A percentile compares a stretch with the other conserved stretches of the same genome.
Conservation (phyloP, 1,284 basidiomycete genomes). For the Cryptococcus wingfieldii region DNA sequence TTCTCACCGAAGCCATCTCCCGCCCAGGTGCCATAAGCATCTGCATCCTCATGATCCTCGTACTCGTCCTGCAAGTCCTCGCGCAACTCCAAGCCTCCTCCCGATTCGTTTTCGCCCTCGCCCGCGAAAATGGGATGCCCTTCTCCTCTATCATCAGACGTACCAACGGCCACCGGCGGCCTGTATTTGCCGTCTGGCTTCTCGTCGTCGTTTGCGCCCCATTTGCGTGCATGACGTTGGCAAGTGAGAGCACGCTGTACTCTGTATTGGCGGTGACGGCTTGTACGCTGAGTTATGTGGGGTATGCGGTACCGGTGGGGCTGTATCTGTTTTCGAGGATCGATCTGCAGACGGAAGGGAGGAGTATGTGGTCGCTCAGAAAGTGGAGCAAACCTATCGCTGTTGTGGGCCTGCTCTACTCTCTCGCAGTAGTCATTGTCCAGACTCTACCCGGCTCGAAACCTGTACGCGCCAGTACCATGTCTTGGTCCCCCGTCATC, state of each 20-base stretch:
- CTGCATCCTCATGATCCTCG: slow-evolving; percentile 32
- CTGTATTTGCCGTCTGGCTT: slow-evolving; percentile 41
- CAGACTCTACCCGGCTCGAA: slow-evolving; percentile 33
- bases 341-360: slow-evolving; percentile 42
- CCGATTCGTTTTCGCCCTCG: slow-evolving; percentile 46
- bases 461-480: slow-evolving; percentile 34
- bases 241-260: slow-evolving; percentile 21
- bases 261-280: slow-evolving; percentile 40
- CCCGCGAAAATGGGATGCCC: slow-evolving; percentile 46
- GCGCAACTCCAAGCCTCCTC: slow-evolving; percentile 47
- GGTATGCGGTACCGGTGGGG: slow-evolving; percentile 38
- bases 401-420: slow-evolving; percentile 30
- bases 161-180: slow-evolving; percentile 37
- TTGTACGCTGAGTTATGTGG: slow-evolving; percentile 35
- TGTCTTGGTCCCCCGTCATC: slow-evolving; percentile 45
- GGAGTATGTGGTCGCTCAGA: slow-evolving; percentile 43
- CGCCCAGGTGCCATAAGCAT: slow-evolving; percentile 32
- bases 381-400: slow-evolving; percentile 39
- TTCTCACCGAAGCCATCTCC: slow-evolving; percentile 37
- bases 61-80: slow-evolving; percentile 39
- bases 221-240: slow-evolving; percentile 31
- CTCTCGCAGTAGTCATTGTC: slow-evolving; percentile 27
- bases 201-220: slow-evolving; percentile 36
- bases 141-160: slow-evolving; percentile 37
- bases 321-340: slow-evolving; percentile 41